phyloP scores from a whole-genome alignment of 352 stramenopile genomes.

The Pythium volutum region DNA sequence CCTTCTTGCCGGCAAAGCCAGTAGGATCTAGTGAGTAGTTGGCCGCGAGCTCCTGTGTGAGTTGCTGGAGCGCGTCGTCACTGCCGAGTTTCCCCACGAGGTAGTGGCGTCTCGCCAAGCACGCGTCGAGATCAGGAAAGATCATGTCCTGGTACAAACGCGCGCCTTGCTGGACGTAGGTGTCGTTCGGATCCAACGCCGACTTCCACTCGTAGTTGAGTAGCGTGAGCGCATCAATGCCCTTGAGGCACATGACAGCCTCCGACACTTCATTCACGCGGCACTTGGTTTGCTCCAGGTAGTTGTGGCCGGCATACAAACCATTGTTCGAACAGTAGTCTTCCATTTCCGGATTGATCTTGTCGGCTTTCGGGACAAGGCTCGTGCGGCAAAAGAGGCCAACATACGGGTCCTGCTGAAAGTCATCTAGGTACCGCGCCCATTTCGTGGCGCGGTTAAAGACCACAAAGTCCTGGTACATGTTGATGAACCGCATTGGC shows the following conservation, averaged over 20 bases:
- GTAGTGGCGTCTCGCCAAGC: slow-evolving; percentile 10
- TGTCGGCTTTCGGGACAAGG: slow-evolving; percentile 1
- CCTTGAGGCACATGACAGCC: slow-evolving; percentile 25
- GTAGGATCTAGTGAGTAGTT: slow-evolving; percentile 20
- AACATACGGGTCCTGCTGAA: slow-evolving; percentile 20
- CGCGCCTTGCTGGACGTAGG: slow-evolving; percentile 14
- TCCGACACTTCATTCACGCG: slow-evolving; percentile 23
- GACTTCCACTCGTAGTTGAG: slow-evolving; percentile 29
- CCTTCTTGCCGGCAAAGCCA: slow-evolving; percentile 15
- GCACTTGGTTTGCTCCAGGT: neutral
- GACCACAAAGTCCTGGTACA: slow-evolving; percentile 24
- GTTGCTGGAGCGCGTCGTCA: slow-evolving; percentile 12
- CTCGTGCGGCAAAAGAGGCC: slow-evolving; percentile 22
- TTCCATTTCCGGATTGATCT: neutral
- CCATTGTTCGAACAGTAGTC: slow-evolving; percentile 4
- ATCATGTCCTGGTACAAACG: slow-evolving; percentile 12
- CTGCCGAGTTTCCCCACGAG: slow-evolving; percentile 10
- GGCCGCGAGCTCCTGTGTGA: slow-evolving; percentile 16
- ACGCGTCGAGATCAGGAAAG: slow-evolving; percentile 16
- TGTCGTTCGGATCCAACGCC: slow-evolving; percentile 6
- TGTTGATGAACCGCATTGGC: slow-evolving; percentile 27
- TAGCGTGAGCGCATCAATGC: slow-evolving; percentile 16
- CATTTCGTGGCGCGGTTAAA: slow-evolving; percentile 17
- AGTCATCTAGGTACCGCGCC: slow-evolving; percentile 15
- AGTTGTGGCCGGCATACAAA: slow-evolving; percentile 9